These are phyloP conservation scores for Tetrapisispora pingtungensis DNA, from an alignment of 805 yeast genomes.

Conservation along the genomic window DNA sequence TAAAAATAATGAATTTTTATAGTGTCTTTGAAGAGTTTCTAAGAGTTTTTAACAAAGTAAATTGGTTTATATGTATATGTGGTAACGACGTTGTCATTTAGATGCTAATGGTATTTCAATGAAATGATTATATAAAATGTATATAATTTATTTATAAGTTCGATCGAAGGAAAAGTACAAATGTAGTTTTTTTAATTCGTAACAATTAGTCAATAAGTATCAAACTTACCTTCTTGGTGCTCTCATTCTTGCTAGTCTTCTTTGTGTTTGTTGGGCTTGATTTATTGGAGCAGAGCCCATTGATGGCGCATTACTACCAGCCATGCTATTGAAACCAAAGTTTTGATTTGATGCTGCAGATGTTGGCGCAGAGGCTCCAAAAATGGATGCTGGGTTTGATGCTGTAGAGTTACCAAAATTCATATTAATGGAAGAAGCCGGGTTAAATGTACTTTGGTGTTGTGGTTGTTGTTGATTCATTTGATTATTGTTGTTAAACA, in stretches of 20 bases:
- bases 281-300: neutral
- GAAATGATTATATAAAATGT: neutral
- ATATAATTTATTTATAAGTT: neutral
- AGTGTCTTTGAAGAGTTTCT: too few species aligned
- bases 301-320: neutral
- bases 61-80: too few species aligned
- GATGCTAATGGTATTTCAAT: neutral
- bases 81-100: too few species aligned
- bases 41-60: too few species aligned
- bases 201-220: too few species aligned
- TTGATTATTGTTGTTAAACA: neutral
- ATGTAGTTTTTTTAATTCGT: too few species aligned
- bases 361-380: slow-evolving; percentile 7
- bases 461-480: slow-evolving; percentile 1
- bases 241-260: slow-evolving; percentile 27
- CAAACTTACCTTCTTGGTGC: slow-evolving; percentile 16
- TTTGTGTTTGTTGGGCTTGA: slow-evolving; percentile 5
- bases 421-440: slow-evolving; percentile 20
- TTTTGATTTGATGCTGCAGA: slow-evolving; percentile 1
- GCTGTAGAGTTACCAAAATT: slow-evolving; percentile 17
- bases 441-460: slow-evolving; percentile 8
- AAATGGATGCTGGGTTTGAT: slow-evolving; percentile 17
- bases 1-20: too few species aligned
- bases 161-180: too few species aligned
- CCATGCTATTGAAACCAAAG: neutral